Conservation (phyloP, 441 rosid species). For the Aquilaria agallochum region DNA sequence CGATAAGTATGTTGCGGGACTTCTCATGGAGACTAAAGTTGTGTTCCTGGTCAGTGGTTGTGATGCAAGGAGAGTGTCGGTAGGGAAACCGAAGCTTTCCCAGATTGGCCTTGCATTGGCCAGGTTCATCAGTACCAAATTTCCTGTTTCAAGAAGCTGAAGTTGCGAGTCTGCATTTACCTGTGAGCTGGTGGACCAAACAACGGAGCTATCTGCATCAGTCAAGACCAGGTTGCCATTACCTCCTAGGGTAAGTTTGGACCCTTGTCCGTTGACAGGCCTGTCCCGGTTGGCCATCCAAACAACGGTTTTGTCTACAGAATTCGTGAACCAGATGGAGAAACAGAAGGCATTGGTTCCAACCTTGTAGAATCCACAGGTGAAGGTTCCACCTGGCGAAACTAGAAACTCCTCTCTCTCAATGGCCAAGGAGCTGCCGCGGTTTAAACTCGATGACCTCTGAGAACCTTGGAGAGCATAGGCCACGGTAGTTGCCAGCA, state of each 20-base stretch:
- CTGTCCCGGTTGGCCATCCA: constrained; percentile 31
- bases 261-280: constrained; percentile 22
- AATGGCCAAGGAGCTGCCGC: constrained; percentile 12
- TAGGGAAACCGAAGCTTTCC: constrained; percentile 25
- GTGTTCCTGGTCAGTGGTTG: constrained; percentile 18
- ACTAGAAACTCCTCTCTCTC: constrained; percentile 17
- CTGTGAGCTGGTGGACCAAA: constrained; percentile 20
- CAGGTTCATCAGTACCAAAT: constrained; percentile 13
- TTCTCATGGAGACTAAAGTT: constrained; percentile 20
- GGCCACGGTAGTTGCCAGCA: constrained; percentile 2
- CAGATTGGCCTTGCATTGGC: constrained; percentile 7
- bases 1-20: constrained; percentile 13
- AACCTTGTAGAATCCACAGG: constrained; percentile 21
- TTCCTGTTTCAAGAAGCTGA: constrained; percentile 20
- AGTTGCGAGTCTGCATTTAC: constrained; percentile 7
- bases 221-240: constrained; percentile 21
- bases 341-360: constrained; percentile 21
- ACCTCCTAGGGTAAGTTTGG: constrained; percentile 12
- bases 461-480: background rate
- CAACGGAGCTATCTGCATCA: constrained; percentile 15
- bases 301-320: constrained; percentile 19
- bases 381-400: constrained; percentile 19
- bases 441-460: constrained; percentile 16
- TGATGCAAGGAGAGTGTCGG: constrained; percentile 22
- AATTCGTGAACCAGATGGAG: constrained; percentile 26